These are phyloP conservation scores for Albophoma yamanashiensis DNA, from an alignment of 2,329 filamentous ascomycete genomes.

Conservation along the genomic window DNA sequence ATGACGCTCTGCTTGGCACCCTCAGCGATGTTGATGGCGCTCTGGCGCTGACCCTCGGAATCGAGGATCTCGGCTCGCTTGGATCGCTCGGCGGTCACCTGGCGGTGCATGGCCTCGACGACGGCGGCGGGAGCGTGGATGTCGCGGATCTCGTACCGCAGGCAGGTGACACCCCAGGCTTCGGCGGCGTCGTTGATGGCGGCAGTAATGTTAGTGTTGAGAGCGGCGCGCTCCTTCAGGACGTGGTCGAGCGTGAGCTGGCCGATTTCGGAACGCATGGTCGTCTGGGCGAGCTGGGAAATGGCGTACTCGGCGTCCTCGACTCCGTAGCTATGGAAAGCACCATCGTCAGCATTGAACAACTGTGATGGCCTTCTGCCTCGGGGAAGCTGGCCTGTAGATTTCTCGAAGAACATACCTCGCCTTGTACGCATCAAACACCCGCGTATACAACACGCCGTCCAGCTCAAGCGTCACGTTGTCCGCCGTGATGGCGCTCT, in stretches of 20 bases:
- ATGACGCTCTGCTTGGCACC: slow-evolving; percentile 96
- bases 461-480: slow-evolving; percentile 96
- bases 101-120: slow-evolving; percentile 95
- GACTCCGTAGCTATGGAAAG: slow-evolving; percentile 73
- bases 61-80: slow-evolving; percentile 98
- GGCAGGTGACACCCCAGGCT: slow-evolving; percentile 91
- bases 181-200: slow-evolving; percentile 97
- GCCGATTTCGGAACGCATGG: slow-evolving; percentile 97
- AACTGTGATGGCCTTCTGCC: too few species aligned
- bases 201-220: slow-evolving; percentile 97
- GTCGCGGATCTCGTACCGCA: slow-evolving; percentile 96
- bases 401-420: slow-evolving; percentile 43
- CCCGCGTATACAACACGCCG: slow-evolving; percentile 87
- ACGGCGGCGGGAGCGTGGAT: slow-evolving; percentile 93
- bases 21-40: slow-evolving; percentile 97
- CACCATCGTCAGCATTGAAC: neutral
- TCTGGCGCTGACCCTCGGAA: slow-evolving; percentile 92
- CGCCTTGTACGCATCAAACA: slow-evolving; percentile 97
- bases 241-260: slow-evolving; percentile 95
- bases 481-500: slow-evolving; percentile 96
- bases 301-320: slow-evolving; percentile 99
- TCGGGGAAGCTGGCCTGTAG: neutral
- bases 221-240: slow-evolving; percentile 86
- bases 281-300: slow-evolving; percentile 93
- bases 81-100: slow-evolving; percentile 92